A percentile compares a stretch with the other conserved stretches of the same genome.
Conservation (phyloP, 495 filamentous ascomycete species). For the Penicillium cataractarum region DNA sequence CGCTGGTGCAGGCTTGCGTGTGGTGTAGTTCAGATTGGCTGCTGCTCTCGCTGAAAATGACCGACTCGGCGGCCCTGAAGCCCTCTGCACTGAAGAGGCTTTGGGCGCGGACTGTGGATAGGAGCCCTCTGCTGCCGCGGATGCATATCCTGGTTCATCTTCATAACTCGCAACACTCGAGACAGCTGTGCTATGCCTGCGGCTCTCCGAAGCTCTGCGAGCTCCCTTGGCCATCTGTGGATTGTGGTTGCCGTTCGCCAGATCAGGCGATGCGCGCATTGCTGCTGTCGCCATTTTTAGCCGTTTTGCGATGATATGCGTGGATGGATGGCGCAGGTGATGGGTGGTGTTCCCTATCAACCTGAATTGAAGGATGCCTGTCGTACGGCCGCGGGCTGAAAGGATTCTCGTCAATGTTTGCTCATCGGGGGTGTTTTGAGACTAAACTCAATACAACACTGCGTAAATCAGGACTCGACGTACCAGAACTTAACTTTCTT, state of each 20-base stretch:
- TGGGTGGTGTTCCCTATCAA: background rate
- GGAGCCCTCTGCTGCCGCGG: conserved; percentile 1
- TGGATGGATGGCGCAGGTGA: background rate
- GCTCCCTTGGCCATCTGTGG: conserved; percentile 14
- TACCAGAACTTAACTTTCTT: conserved; percentile 9
- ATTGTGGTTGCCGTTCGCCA: conserved; percentile 24
- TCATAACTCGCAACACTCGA: conserved; percentile 10
- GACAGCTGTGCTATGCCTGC: conserved; percentile 14
- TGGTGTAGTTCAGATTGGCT: conserved; percentile 27
- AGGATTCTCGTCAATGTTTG: background rate
- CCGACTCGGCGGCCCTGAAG: conserved; percentile 11
- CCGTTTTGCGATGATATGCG: background rate
- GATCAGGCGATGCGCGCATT: conserved; percentile 28
- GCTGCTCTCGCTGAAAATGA: conserved; percentile 30
- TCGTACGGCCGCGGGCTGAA: conserved; percentile 13
- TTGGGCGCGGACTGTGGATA: conserved; percentile 7
- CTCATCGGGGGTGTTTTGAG: conserved; percentile 14
- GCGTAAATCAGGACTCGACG: background rate
- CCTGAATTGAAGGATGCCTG: background rate
- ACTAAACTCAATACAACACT: background rate
- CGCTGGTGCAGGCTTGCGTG: conserved; percentile 15
- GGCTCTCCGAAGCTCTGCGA: conserved; percentile 13
- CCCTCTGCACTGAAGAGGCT: background rate
- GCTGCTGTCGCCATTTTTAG: conserved; percentile 22
- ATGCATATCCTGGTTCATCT: conserved; percentile 10